Evolutionary conservation across 177 flowering plant genomes (phyloP).

Genomic region (Vitis hybrid): DNA sequence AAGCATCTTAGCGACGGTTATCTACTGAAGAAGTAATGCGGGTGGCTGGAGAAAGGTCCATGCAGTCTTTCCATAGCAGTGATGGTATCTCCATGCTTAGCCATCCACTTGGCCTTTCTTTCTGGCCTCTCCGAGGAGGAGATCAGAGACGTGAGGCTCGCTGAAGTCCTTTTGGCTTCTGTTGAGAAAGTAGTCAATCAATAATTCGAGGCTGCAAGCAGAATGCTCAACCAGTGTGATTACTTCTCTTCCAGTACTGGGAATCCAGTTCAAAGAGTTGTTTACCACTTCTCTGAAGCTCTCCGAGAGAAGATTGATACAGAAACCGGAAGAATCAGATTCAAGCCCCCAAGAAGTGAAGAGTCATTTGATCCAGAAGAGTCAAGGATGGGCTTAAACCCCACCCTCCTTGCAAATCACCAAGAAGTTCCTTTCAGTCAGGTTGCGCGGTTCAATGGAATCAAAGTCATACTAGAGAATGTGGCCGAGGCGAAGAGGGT

Average conservation of each 20-base stretch:
- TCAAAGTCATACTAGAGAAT: conserved; percentile 39
- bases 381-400: conserved; percentile 19
- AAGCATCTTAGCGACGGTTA: conserved; percentile 7
- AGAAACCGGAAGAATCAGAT: conserved; percentile 21
- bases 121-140: conserved; percentile 34
- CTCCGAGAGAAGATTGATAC: conserved; percentile 41
- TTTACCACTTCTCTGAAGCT: conserved; percentile 44
- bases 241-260: conserved; percentile 32
- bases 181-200: conserved; percentile 41
- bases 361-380: conserved; percentile 16
- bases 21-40: conserved; percentile 42
- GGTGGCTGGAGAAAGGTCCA: conserved; percentile 38
- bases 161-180: conserved; percentile 37
- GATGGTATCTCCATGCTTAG: conserved; percentile 15
- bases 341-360: conserved; percentile 6
- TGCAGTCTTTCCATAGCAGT: conserved; percentile 17
- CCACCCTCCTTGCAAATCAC: conserved; percentile 19
- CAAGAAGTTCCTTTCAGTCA: conserved; percentile 28
- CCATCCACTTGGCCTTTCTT: conserved; percentile 26
- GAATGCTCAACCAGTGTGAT: conserved; percentile 36
- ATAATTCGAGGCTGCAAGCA: conserved; percentile 38
- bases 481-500: conserved; percentile 30
- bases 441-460: conserved; percentile 31
- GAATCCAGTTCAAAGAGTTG: conserved; percentile 45
- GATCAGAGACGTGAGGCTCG: conserved; percentile 38